Evolutionary conservation across 2,329 filamentous ascomycete genomes (phyloP).

Genomic region (Sporothrix globosa): DNA sequence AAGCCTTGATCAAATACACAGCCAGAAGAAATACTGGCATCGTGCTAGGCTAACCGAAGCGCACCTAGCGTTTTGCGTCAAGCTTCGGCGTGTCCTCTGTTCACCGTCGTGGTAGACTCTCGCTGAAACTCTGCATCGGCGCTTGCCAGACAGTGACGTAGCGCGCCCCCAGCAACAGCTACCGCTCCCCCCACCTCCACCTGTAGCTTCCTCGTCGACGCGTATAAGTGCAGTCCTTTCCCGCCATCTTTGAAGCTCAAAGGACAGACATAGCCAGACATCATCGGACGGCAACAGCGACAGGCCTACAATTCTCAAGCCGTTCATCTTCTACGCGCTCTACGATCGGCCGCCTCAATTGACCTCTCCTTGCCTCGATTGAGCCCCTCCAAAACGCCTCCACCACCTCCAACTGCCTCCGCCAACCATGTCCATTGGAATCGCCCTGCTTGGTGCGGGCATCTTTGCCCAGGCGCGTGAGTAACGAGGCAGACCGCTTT

Average conservation of each 20-base stretch:
- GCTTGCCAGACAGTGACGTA: neutral
- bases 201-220: neutral
- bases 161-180: conserved; percentile 5
- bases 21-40: too few relatives aligned
- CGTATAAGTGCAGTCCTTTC: neutral
- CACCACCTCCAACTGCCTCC: neutral
- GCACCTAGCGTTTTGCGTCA: too few relatives aligned
- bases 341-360: neutral
- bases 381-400: neutral
- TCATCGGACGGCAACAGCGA: neutral
- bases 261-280: neutral
- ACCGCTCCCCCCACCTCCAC: neutral
- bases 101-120: neutral
- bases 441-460: conserved; percentile 45
- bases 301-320: too few relatives aligned
- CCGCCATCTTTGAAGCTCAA: neutral
- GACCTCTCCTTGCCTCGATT: neutral
- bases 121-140: neutral
- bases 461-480: conserved; percentile 43
- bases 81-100: too few relatives aligned
- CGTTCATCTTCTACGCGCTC: neutral
- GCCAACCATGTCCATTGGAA: conserved; percentile 38
- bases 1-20: too few relatives aligned
- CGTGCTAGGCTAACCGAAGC: too few relatives aligned
- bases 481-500: conserved; percentile 21